Conservation (phyloP, 2,329 filamentous ascomycete genomes). For the Ascochyta viciae-villosae region DNA sequence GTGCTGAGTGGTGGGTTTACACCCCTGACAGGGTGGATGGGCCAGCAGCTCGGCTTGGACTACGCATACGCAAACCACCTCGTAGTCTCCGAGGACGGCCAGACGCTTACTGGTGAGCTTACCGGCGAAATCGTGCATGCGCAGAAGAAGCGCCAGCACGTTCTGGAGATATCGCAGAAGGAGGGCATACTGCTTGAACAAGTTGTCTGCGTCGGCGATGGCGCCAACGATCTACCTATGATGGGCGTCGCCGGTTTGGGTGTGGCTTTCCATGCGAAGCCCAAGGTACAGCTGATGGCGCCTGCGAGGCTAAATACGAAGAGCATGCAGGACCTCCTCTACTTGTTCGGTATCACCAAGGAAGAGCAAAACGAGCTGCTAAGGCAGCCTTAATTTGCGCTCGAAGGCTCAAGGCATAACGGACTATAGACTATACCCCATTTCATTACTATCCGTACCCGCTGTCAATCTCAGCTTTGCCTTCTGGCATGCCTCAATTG, state of each 20-base stretch:
- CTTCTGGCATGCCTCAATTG: too few relatives aligned
- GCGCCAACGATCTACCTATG: slow-evolving; percentile 84
- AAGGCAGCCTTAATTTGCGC: slow-evolving; percentile 28
- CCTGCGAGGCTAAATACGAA: slow-evolving; percentile 74
- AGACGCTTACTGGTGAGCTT: slow-evolving; percentile 74
- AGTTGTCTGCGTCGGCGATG: slow-evolving; percentile 78
- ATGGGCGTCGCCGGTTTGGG: slow-evolving; percentile 77
- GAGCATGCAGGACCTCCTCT: slow-evolving; percentile 74
- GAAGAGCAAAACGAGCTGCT: slow-evolving; percentile 66
- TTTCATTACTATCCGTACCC: background rate
- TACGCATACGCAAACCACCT: slow-evolving; percentile 90
- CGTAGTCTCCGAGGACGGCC: slow-evolving; percentile 61
- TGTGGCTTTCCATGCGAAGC: slow-evolving; percentile 85
- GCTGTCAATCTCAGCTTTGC: background rate
- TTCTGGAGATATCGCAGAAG: slow-evolving; percentile 72
- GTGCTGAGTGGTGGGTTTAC: slow-evolving; percentile 93
- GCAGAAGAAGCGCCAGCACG: slow-evolving; percentile 74
- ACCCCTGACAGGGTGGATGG: slow-evolving; percentile 87
- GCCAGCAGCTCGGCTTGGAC: slow-evolving; percentile 79
- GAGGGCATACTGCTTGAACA: slow-evolving; percentile 71
- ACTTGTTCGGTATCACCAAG: slow-evolving; percentile 74
- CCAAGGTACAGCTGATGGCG: slow-evolving; percentile 79
- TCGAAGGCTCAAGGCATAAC: too few relatives aligned
- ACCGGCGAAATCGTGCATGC: slow-evolving; percentile 76
- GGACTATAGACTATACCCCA: slow-evolving; percentile 12